phyloP scores from a whole-genome alignment of 495 filamentous ascomycete species.

The Chaetomium tenue region DNA sequence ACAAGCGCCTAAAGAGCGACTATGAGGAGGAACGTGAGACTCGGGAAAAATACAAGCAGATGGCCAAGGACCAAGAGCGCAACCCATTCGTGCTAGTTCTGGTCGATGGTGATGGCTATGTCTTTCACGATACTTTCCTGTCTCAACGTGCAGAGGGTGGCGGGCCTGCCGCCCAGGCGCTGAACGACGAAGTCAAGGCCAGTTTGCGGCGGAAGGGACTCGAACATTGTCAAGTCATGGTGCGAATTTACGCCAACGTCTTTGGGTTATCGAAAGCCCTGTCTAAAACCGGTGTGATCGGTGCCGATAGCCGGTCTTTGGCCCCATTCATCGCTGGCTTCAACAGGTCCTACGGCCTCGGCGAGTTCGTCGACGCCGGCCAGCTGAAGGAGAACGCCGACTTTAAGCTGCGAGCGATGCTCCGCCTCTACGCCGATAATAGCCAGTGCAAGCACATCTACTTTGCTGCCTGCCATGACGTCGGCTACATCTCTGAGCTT shows the following conservation, averaged over 20 bases:
- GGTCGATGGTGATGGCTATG: constrained; percentile 62
- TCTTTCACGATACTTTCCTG: constrained; percentile 59
- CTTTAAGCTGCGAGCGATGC: constrained; percentile 51
- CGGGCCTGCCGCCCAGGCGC: constrained; percentile 51
- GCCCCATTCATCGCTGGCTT: constrained; percentile 58
- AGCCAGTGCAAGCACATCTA: constrained; percentile 66
- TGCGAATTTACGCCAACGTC: constrained; percentile 61
- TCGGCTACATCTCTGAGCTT: constrained; percentile 56
- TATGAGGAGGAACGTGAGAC: constrained; percentile 57
- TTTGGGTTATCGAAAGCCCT: constrained; percentile 32
- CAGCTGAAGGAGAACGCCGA: constrained; percentile 61
- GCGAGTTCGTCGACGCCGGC: constrained; percentile 62
- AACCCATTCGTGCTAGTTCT: constrained; percentile 61
- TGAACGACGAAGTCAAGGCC: constrained; percentile 52
- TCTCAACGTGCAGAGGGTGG: constrained; percentile 56
- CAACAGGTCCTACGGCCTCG: constrained; percentile 57
- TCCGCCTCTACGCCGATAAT: constrained; percentile 58
- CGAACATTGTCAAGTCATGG: constrained; percentile 58
- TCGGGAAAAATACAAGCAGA: constrained; percentile 53
- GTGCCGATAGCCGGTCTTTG: constrained; percentile 53
- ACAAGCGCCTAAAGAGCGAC: constrained; percentile 55
- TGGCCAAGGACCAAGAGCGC: constrained; percentile 53
- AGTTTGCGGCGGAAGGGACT: constrained; percentile 47
- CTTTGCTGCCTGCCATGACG: constrained; percentile 63
- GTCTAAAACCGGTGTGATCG: constrained; percentile 48